Conservation (phyloP, 2,329 filamentous ascomycete genomes). For the Penicillium olsonii region DNA sequence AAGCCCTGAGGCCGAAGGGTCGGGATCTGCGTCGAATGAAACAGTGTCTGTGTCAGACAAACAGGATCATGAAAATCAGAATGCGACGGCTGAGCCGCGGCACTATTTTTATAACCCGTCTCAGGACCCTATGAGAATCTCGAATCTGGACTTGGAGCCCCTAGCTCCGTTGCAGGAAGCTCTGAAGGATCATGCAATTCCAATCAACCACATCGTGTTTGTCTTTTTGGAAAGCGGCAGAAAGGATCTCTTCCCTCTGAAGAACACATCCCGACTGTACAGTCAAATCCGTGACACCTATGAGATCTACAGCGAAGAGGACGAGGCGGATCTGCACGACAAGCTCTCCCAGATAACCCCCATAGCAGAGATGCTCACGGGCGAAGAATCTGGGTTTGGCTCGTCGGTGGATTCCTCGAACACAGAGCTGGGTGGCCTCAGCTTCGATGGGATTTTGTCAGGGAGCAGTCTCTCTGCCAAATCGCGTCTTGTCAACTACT, state of each 20-base stretch:
- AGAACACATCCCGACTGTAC: constrained; percentile 28
- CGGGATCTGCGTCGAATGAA: neutral
- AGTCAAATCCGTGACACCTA: constrained; percentile 26
- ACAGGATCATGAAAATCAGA: neutral
- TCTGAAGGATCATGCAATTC: constrained; percentile 23
- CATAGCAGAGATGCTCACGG: constrained; percentile 33
- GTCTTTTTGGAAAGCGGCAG: constrained; percentile 33
- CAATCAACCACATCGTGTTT: constrained; percentile 33
- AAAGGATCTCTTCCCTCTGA: constrained; percentile 33
- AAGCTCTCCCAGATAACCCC: constrained; percentile 28
- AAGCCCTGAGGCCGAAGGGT: neutral
- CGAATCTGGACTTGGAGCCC: constrained; percentile 28
- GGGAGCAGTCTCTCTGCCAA: constrained; percentile 34
- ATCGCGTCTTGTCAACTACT: constrained; percentile 32
- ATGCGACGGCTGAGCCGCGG: constrained; percentile 1
- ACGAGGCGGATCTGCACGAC: constrained; percentile 19
- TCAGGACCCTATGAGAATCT: constrained; percentile 31
- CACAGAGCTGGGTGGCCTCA: constrained; percentile 31
- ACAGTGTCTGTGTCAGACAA: neutral
- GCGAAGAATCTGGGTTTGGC: constrained; percentile 24
- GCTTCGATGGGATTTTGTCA: constrained; percentile 28
- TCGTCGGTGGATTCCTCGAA: constrained; percentile 19
- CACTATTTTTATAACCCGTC: constrained; percentile 29
- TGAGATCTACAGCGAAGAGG: constrained; percentile 10
- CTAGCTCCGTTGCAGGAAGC: constrained; percentile 26